These are phyloP conservation scores for Solanum hybrid DNA, from an alignment of 305 asterid species.

Conservation along the genomic window DNA sequence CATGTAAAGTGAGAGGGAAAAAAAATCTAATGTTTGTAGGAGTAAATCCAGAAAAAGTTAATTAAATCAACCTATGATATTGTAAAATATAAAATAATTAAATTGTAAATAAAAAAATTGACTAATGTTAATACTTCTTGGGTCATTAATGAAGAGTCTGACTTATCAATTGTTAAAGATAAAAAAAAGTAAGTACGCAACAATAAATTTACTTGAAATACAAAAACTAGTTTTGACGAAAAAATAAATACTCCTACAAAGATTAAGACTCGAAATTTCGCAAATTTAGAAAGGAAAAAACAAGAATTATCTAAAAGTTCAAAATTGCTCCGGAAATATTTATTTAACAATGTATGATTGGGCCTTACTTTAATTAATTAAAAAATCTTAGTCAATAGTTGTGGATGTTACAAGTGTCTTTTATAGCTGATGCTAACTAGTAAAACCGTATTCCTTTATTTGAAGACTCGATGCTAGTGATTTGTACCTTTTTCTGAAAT, in stretches of 20 bases:
- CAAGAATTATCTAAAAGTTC: neutral
- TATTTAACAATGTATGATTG: neutral
- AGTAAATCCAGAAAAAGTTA: neutral
- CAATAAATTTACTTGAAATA: neutral
- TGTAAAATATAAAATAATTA: neutral
- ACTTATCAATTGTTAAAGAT: neutral
- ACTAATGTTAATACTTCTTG: neutral
- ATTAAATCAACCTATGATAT: neutral
- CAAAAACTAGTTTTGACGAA: neutral
- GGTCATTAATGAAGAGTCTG: neutral
- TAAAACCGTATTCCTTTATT: neutral
- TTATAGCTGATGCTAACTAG: neutral
- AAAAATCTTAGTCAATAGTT: neutral
- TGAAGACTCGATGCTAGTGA: neutral
- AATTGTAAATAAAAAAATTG: neutral
- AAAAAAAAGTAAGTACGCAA: neutral
- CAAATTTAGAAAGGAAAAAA: too few species aligned
- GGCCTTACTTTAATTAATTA: neutral
- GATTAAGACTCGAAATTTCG: neutral
- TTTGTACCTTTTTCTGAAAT: neutral
- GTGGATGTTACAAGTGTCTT: neutral
- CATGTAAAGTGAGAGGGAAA: neutral
- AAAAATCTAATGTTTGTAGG: neutral
- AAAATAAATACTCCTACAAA: neutral
- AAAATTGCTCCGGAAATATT: neutral